These are phyloP conservation scores for Ogataea nakhonphanomensis DNA, from an alignment of 805 yeast genomes.

Conservation along the genomic window DNA sequence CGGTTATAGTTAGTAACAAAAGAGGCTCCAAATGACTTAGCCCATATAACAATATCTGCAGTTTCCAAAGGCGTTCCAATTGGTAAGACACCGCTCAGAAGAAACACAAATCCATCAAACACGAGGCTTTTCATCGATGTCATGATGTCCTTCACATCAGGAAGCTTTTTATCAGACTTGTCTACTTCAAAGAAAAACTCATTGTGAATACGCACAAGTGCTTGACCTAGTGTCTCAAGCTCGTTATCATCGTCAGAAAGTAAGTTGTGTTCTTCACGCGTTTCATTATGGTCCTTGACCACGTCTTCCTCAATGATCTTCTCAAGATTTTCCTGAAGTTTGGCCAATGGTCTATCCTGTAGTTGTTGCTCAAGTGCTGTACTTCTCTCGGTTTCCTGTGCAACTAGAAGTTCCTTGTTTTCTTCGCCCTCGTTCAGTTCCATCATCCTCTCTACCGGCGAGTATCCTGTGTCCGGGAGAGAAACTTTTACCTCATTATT, in stretches of 20 bases:
- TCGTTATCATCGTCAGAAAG: slow-evolving; percentile 81
- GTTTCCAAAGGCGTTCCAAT: slow-evolving; percentile 65
- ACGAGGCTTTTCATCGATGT: slow-evolving; percentile 71
- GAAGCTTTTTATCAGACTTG: slow-evolving; percentile 30
- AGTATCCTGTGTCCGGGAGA: slow-evolving; percentile 28
- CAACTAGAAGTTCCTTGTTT: slow-evolving; percentile 44
- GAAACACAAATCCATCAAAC: slow-evolving; percentile 62
- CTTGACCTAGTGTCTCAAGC: slow-evolving; percentile 56
- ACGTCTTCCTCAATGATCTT: slow-evolving; percentile 38
- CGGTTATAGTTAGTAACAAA: slow-evolving; percentile 69
- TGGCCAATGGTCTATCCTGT: slow-evolving; percentile 80
- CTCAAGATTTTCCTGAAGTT: slow-evolving; percentile 71
- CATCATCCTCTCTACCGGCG: slow-evolving; percentile 48
- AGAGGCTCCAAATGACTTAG: slow-evolving; percentile 84
- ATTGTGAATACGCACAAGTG: slow-evolving; percentile 60
- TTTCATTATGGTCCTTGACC: slow-evolving; percentile 19
- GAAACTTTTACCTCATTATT: slow-evolving; percentile 20
- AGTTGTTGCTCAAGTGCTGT: slow-evolving; percentile 76
- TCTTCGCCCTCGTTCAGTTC: slow-evolving; percentile 51
- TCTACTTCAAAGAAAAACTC: slow-evolving; percentile 58
- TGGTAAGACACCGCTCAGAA: slow-evolving; percentile 89
- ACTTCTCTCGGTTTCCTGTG: slow-evolving; percentile 60
- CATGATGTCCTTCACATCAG: slow-evolving; percentile 68
- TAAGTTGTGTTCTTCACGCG: slow-evolving; percentile 42
- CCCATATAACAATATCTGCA: slow-evolving; percentile 92